These are phyloP conservation scores for Stromatinia cepivora DNA, from an alignment of 2,329 filamentous ascomycete genomes.

Conservation along the genomic window DNA sequence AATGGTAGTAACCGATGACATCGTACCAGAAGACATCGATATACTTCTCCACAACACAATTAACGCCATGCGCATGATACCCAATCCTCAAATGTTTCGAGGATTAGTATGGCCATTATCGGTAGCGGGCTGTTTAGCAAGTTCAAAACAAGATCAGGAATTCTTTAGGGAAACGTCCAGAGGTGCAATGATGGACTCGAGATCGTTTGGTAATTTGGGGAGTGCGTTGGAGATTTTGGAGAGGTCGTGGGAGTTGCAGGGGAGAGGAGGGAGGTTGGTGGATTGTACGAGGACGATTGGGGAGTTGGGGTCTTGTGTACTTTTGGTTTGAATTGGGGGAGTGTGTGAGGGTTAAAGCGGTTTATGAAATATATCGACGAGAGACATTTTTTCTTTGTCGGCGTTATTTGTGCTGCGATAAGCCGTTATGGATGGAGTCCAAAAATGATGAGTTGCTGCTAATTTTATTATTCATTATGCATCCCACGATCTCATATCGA, in stretches of 20 bases:
- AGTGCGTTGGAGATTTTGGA: slow-evolving; percentile 28
- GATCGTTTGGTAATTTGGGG: slow-evolving; percentile 26
- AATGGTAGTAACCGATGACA: slow-evolving; percentile 8
- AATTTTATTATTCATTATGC: too few species aligned
- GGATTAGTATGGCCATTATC: slow-evolving; percentile 30
- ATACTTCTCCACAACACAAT: slow-evolving; percentile 24
- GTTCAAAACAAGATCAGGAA: slow-evolving; percentile 22
- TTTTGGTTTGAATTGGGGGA: slow-evolving; percentile 22
- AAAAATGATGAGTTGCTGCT: too few species aligned
- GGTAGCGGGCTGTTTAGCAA: slow-evolving; percentile 32
- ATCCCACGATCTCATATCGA: too few species aligned
- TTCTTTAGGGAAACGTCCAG: slow-evolving; percentile 25
- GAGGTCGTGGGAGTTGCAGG: slow-evolving; percentile 28
- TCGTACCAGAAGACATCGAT: slow-evolving; percentile 9
- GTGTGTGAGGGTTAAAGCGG: background rate
- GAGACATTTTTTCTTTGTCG: too few species aligned
- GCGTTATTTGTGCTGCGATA: too few species aligned
- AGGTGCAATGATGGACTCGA: slow-evolving; percentile 19
- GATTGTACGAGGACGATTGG: slow-evolving; percentile 24
- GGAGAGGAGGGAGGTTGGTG: slow-evolving; percentile 14
- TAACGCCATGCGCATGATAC: slow-evolving; percentile 23
- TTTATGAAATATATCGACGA: too few species aligned
- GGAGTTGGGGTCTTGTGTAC: slow-evolving; percentile 22
- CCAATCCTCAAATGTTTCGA: slow-evolving; percentile 26
- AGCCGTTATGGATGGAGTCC: too few species aligned